A percentile compares a stretch with the other conserved stretches of the same genome.
Conservation (phyloP, 805 yeast species). For the Candida maltosa region DNA sequence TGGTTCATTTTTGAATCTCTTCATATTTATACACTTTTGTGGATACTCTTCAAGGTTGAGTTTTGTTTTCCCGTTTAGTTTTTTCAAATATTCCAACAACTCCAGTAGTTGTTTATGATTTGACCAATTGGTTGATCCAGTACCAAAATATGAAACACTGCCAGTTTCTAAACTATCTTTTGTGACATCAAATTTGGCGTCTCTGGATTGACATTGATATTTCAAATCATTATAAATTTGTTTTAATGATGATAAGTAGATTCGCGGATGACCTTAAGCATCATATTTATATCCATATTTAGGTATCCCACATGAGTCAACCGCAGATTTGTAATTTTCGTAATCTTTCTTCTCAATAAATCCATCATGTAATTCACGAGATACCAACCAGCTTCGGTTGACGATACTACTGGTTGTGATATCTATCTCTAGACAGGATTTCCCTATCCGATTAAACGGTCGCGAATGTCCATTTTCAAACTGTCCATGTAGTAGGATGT, state of each 20-base stretch:
- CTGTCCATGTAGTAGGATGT: conserved; percentile 23
- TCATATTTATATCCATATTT: conserved; percentile 10
- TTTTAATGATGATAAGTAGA: conserved; percentile 44
- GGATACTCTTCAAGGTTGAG: conserved; percentile 5
- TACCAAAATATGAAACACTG: conserved; percentile 13
- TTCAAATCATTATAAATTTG: conserved; percentile 59
- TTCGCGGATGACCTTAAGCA: conserved; percentile 14
- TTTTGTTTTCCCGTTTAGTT: conserved; percentile 14
- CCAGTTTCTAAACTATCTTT: conserved; percentile 7
- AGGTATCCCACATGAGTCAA: conserved; percentile 3
- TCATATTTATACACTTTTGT: conserved; percentile 1
- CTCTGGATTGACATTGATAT: conserved; percentile 40
- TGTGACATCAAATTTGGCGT: conserved; percentile 4
- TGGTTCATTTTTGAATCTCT: background rate
- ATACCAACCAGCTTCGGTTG: conserved; percentile 47
- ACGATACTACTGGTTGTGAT: conserved; percentile 54
- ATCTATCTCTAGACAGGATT: conserved; percentile 71
- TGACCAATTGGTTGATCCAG: conserved; percentile 26
- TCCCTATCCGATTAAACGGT: conserved; percentile 52
- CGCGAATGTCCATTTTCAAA: background rate
- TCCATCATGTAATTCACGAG: conserved; percentile 49
- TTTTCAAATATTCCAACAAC: conserved; percentile 25
- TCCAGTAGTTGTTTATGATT: conserved; percentile 27
- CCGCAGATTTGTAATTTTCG: conserved; percentile 3
- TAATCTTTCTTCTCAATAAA: conserved; percentile 35